Percentiles rank a stretch among this genome's conserved stretches.
These are phyloP conservation scores for Candida yuanshanica DNA, from an alignment of 805 yeast species.

Conservation along the genomic window DNA sequence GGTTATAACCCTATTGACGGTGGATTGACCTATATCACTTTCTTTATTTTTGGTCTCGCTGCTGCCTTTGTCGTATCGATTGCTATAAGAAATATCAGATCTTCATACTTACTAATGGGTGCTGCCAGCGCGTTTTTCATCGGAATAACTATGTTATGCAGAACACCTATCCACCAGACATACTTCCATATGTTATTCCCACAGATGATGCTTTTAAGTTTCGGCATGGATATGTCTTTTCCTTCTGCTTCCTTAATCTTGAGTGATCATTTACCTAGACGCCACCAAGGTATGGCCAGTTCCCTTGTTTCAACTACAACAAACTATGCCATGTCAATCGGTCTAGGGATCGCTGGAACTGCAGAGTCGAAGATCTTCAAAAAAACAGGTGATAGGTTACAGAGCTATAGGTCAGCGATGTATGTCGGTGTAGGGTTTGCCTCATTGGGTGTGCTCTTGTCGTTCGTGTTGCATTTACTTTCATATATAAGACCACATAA, in stretches of 20 bases:
- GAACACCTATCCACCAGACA: conserved; percentile 52
- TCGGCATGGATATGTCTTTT: conserved; percentile 77
- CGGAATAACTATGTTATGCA: conserved; percentile 48
- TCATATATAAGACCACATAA: not conserved
- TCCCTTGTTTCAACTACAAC: conserved; percentile 65
- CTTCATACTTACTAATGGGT: conserved; percentile 43
- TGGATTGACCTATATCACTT: conserved; percentile 40
- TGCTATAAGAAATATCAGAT: conserved; percentile 39
- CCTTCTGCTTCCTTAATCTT: conserved; percentile 67
- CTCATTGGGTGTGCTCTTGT: conserved; percentile 36
- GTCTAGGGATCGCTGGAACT: conserved; percentile 66
- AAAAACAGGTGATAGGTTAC: conserved; percentile 23
- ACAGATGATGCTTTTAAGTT: conserved; percentile 47
- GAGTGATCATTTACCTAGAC: conserved; percentile 51
- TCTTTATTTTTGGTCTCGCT: conserved; percentile 44
- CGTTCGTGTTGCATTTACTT: not conserved
- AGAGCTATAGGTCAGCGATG: conserved; percentile 51
- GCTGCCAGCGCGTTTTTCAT: conserved; percentile 49
- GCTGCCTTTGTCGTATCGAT: conserved; percentile 51
- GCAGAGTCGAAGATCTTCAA: conserved; percentile 42
- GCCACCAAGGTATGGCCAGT: conserved; percentile 76
- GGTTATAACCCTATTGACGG: conserved; percentile 40
- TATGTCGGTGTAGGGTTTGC: conserved; percentile 61
- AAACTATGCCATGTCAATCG: conserved; percentile 67
- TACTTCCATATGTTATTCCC: conserved; percentile 57